Conservation (phyloP, 208 protist genomes). For the Tritrichomonas musculus region DNA sequence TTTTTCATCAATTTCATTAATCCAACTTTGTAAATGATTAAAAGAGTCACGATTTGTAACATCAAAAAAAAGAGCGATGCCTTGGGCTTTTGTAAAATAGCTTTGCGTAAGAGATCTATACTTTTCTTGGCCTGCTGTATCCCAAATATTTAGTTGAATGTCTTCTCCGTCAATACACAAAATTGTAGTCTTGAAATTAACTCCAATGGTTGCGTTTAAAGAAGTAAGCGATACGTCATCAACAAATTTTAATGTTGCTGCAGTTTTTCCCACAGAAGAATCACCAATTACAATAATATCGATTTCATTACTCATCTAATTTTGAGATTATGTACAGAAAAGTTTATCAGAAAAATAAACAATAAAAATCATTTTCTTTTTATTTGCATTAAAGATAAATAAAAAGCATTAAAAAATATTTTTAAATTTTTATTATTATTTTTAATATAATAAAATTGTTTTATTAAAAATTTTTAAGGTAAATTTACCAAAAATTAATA, state of each 20-base stretch:
- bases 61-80: background rate
- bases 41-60: background rate
- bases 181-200: background rate
- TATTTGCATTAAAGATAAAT: too few species aligned
- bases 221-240: too few species aligned
- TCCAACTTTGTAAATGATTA: background rate
- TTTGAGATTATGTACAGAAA: too few species aligned
- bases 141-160: background rate
- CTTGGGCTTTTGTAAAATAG: background rate
- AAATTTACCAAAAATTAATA: too few species aligned
- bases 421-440: too few species aligned
- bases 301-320: too few species aligned
- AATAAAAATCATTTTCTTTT: too few species aligned
- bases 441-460: too few species aligned
- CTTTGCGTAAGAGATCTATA: background rate
- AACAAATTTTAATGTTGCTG: too few species aligned
- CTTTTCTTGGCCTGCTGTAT: constrained; percentile 26
- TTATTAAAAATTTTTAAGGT: too few species aligned
- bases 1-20: background rate
- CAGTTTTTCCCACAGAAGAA: background rate
- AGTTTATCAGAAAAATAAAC: too few species aligned
- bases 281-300: background rate
- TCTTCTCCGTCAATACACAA: background rate
- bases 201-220: background rate
- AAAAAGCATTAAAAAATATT: too few species aligned